phyloP scores from a whole-genome alignment of 208 protist genomes.

The Phytomonas sp. region DNA sequence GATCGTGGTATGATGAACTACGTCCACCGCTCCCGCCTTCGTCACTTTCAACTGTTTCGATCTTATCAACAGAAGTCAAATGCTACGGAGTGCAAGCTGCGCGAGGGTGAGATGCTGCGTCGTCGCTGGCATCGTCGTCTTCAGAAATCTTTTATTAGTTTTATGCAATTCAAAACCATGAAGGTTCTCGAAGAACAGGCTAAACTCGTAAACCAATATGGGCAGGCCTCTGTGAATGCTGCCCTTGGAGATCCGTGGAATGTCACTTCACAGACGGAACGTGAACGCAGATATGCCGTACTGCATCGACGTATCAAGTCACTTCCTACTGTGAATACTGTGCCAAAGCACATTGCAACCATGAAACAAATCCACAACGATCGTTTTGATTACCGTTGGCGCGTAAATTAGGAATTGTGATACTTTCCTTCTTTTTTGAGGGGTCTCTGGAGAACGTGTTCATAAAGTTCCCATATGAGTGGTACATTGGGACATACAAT shows the following conservation, averaged over 20 bases:
- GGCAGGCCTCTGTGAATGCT: conserved; percentile 80
- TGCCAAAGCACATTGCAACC: conserved; percentile 84
- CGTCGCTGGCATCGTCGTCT: conserved; percentile 69
- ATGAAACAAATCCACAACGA: conserved; percentile 92
- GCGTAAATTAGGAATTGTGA: conserved; percentile 49
- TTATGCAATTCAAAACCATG: conserved; percentile 89
- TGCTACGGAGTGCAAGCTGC: conserved; percentile 79
- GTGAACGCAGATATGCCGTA: conserved; percentile 36
- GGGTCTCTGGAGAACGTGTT: background rate
- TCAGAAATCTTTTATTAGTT: conserved; percentile 86
- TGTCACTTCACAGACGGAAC: conserved; percentile 11
- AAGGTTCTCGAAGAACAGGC: conserved; percentile 88
- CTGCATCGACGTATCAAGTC: conserved; percentile 53
- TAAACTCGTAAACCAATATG: conserved; percentile 69
- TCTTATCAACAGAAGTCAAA: conserved; percentile 85
- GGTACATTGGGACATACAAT: background rate
- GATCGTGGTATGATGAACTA: conserved; percentile 86
- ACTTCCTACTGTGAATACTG: conserved; percentile 55
- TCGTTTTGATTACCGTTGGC: conserved; percentile 86
- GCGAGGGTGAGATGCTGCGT: conserved; percentile 81
- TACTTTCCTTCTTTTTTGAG: background rate
- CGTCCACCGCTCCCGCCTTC: conserved; percentile 73
- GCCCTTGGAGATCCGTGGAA: conserved; percentile 65
- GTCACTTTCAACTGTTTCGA: conserved; percentile 84
- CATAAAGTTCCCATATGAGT: background rate